Evolutionary conservation across 352 stramenopile species (phyloP), one percentile per base, ranked within the genome.

Genomic region (Globisporangium parvum): DNA sequence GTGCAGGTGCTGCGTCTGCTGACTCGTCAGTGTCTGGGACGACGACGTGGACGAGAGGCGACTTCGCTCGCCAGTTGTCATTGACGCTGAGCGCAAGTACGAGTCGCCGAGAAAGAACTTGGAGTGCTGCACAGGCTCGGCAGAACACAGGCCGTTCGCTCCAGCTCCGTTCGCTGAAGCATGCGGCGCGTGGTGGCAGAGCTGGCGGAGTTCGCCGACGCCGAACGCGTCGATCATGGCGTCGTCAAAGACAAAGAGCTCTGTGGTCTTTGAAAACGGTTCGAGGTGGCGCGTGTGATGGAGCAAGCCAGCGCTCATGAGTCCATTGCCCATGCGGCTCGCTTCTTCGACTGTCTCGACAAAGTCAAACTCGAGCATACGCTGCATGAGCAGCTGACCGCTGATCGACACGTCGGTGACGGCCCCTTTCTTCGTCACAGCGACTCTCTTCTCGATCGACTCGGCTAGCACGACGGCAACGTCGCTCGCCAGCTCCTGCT

Each of bases 281-380:
- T 69, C 53, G 3, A 71, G 51, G 61, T 88, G 77, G 3, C 66
- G 63, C 6, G 53, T 51, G 49, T 91, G 80, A 31, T 91, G 80
- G 20, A 91, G 50, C n/a, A 85, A 71, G 10, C 78, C 77, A 11
- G 73, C 63, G 54, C 76, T 83, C 75, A 89, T 80, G 21, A 91
- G 60, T 0, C 68, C 77, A 42, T 86, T 85, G 28, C 80, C 77
- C 33, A 83, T 40, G 0, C 80, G 71, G 48, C 71, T 70, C 15
- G 72, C 75, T 57, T 91, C 76, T 18, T 66, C 65, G 15, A 68
- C 58, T 0, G 63, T 78, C 42, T 75, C 63, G 35, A 88, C 78
- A 41, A 77, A 73, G 37, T 76, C 71, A 14, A 80, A 64, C 55
- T 80, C 65, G 8, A 88, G 51, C 77, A 91, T 85, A 39, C 65